phyloP scores from a whole-genome alignment of 2,329 filamentous ascomycete genomes.

The Penicillium polonicum region DNA sequence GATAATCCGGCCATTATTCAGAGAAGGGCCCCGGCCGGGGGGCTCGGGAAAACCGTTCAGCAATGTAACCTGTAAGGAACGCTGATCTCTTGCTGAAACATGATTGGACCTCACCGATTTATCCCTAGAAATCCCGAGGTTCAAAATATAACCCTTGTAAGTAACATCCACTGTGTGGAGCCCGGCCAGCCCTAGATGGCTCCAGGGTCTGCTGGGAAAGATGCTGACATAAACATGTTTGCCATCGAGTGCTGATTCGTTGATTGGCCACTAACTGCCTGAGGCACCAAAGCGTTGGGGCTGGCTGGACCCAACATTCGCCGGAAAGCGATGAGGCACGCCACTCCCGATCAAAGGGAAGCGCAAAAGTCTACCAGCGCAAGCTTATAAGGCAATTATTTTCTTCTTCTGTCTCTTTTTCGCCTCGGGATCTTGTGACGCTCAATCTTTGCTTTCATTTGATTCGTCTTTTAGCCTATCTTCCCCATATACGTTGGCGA shows the following conservation, averaged over 20 bases:
- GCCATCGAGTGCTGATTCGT: not conserved
- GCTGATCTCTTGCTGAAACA: no score
- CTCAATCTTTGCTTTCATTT: conserved; percentile 10
- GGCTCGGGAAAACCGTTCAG: not conserved
- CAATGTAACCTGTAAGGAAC: not conserved
- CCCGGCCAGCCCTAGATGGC: not conserved
- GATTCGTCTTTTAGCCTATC: conserved; percentile 16
- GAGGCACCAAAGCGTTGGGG: conserved; percentile 34
- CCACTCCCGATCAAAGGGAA: conserved; percentile 13
- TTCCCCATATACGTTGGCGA: conserved; percentile 26
- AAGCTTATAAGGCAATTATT: conserved; percentile 5
- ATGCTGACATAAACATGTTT: not conserved
- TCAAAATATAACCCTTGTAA: not conserved
- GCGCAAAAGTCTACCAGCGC: conserved; percentile 6
- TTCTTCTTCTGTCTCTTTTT: not conserved
- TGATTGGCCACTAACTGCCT: not conserved
- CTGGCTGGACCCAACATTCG: conserved; percentile 30
- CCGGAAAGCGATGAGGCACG: conserved; percentile 12
- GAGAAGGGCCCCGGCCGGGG: not conserved
- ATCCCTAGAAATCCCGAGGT: conserved; percentile 4
- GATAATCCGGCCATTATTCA: not conserved
- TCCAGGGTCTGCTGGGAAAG: not conserved
- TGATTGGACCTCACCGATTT: not conserved
- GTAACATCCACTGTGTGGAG: not conserved
- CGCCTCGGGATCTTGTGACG: conserved; percentile 34